Evolutionary conservation across 805 yeast genomes (phyloP).

Genomic region (Cyberlindnera maclurae): DNA sequence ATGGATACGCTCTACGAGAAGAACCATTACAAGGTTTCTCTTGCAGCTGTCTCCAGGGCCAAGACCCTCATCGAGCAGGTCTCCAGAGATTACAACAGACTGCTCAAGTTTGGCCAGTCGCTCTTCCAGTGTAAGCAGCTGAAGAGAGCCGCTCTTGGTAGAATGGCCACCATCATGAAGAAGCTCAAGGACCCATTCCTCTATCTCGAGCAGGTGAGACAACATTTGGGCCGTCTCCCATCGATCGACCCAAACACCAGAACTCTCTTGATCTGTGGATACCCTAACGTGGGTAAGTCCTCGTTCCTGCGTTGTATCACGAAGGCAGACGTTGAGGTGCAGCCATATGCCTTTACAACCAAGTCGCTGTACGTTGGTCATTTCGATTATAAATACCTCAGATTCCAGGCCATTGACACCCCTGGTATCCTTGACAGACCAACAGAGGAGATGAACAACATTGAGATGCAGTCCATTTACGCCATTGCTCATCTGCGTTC

Average conservation of each 20-base stretch:
- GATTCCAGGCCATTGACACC: constrained; percentile 98
- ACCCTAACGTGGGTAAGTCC: constrained; percentile 98
- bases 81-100: constrained; percentile 88
- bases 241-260: constrained; percentile 98
- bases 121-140: constrained; percentile 97
- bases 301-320: constrained; percentile 90
- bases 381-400: constrained; percentile 93
- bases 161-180: constrained; percentile 98
- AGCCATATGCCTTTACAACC: constrained; percentile 98
- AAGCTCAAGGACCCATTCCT: constrained; percentile 89
- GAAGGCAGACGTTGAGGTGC: constrained; percentile 97
- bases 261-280: constrained; percentile 94
- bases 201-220: constrained; percentile 97
- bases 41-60: constrained; percentile 92
- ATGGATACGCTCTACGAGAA: constrained; percentile 97
- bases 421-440: constrained; percentile 99
- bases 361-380: constrained; percentile 97
- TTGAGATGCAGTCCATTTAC: constrained; percentile 98
- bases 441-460: constrained; percentile 98
- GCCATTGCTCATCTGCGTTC: constrained; percentile 98
- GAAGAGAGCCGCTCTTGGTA: constrained; percentile 97
- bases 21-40: constrained; percentile 94
- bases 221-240: constrained; percentile 97
- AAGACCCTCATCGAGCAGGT: constrained; percentile 93
- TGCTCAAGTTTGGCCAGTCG: constrained; percentile 95